Evolutionary conservation across 2,329 filamentous ascomycete genomes (phyloP).

Genomic region (Diplodia mutila): DNA sequence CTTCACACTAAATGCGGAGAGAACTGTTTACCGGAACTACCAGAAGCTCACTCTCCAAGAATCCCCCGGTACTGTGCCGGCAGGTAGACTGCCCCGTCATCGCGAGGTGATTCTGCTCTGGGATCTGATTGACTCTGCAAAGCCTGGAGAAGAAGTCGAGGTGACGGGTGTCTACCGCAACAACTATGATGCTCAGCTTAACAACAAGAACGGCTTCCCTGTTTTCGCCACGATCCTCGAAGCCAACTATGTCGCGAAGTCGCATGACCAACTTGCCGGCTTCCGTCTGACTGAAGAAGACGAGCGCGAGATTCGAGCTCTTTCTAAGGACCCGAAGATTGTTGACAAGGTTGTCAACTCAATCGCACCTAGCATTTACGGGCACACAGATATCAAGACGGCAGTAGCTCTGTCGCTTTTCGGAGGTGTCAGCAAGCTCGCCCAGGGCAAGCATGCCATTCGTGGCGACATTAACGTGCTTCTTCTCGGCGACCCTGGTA

Average conservation of each 20-base stretch:
- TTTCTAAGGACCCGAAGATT: constrained; percentile 89
- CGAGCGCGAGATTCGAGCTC: constrained; percentile 82
- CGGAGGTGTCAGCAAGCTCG: constrained; percentile 88
- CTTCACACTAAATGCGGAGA: constrained; percentile 94
- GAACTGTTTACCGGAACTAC: constrained; percentile 98
- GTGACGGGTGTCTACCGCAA: constrained; percentile 97
- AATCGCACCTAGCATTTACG: constrained; percentile 96
- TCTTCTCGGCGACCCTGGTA: constrained; percentile 94
- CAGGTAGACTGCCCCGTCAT: constrained; percentile 88
- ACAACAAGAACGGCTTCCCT: constrained; percentile 98
- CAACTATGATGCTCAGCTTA: constrained; percentile 96
- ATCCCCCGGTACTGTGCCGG: constrained; percentile 93
- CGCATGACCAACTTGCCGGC: constrained; percentile 94
- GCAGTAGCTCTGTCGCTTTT: constrained; percentile 93
- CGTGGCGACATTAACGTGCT: constrained; percentile 98
- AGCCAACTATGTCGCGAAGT: constrained; percentile 95
- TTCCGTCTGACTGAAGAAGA: constrained; percentile 96
- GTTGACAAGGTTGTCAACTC: constrained; percentile 91
- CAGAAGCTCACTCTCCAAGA: constrained; percentile 97
- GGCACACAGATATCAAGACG: constrained; percentile 95
- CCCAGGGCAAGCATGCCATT: constrained; percentile 86
- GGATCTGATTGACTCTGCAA: constrained; percentile 95
- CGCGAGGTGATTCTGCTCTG: constrained; percentile 94
- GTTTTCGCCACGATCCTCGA: constrained; percentile 98
- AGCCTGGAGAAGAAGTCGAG: constrained; percentile 97